phyloP scores from a whole-genome alignment of 306 rosid genomes.

The Adenanthera pavonina region DNA sequence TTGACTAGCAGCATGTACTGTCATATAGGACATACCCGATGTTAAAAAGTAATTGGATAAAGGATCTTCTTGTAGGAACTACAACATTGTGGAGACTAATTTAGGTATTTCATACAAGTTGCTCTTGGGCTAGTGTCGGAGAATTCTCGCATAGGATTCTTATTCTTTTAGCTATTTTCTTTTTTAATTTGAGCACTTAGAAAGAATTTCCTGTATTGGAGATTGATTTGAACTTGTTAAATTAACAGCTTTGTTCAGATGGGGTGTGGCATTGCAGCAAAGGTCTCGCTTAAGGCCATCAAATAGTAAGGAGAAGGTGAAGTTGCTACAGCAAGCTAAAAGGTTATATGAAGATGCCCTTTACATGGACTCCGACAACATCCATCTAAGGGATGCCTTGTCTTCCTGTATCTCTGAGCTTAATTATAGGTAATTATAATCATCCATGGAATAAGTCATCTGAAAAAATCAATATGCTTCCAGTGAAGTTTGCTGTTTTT shows the following conservation, averaged over 20 bases:
- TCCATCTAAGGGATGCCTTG: constrained; percentile 76
- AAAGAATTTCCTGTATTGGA: constrained; percentile 19
- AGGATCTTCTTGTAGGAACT: constrained; percentile 18
- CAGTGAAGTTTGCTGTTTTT: background rate
- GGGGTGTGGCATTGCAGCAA: constrained; percentile 91
- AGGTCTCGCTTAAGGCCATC: constrained; percentile 82
- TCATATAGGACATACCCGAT: constrained; percentile 15
- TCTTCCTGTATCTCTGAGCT: constrained; percentile 77
- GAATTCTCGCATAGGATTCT: background rate
- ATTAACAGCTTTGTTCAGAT: constrained; percentile 80
- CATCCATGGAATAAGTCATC: constrained; percentile 26
- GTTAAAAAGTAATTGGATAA: constrained; percentile 19
- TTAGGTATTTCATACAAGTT: constrained; percentile 30
- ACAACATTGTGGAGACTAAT: constrained; percentile 16
- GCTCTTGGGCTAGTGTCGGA: constrained; percentile 12
- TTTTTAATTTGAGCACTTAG: background rate
- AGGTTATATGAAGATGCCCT: constrained; percentile 87
- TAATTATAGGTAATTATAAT: constrained; percentile 50
- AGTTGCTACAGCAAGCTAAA: constrained; percentile 84
- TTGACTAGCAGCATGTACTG: constrained; percentile 7
- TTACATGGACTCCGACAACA: constrained; percentile 70
- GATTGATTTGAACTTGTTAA: constrained; percentile 29
- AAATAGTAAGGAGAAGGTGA: constrained; percentile 83
- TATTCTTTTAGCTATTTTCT: background rate
- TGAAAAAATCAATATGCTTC: background rate